A percentile compares a stretch with the other conserved stretches of the same genome.
phyloP scores from a whole-genome alignment of 2,329 filamentous ascomycete genomes.

The Colletotrichum sp. region DNA sequence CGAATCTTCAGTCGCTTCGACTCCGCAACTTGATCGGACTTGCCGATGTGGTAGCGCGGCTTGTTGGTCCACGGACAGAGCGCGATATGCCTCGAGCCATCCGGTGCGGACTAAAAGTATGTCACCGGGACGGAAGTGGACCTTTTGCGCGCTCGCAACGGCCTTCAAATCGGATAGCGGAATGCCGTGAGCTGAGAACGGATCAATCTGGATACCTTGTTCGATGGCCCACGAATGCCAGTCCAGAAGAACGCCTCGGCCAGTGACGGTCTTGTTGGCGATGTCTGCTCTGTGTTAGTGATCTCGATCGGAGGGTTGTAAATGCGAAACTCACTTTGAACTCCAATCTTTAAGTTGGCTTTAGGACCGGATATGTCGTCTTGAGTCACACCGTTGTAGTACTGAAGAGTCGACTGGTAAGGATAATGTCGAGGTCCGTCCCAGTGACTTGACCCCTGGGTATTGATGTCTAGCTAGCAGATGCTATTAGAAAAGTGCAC shows the following conservation, averaged over 20 bases:
- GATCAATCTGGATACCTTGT: neutral
- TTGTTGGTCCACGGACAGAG: slow-evolving; percentile 37
- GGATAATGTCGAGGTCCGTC: slow-evolving; percentile 14
- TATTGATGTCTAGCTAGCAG: slow-evolving; percentile 6
- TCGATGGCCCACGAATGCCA: neutral
- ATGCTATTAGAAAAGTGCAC: neutral
- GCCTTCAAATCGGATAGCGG: neutral
- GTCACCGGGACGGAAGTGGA: neutral
- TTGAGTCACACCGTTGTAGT: slow-evolving; percentile 17
- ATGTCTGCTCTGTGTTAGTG: neutral
- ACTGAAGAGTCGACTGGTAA: slow-evolving; percentile 11
- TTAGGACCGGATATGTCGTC: neutral
- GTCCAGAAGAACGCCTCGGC: neutral
- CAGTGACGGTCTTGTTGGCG: neutral
- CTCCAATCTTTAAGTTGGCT: neutral
- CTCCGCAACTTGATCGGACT: slow-evolving; percentile 28
- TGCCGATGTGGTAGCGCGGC: neutral
- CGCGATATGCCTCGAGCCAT: slow-evolving; percentile 50
- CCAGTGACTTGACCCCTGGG: slow-evolving; percentile 20
- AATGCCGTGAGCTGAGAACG: neutral
- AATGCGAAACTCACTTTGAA: slow-evolving; percentile 9
- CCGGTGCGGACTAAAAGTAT: slow-evolving; percentile 53
- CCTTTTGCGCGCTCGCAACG: neutral
- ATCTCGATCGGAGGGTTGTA: too few relatives aligned
- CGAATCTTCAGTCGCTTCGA: slow-evolving; percentile 42